Conservation (phyloP, 306 rosid genomes). For the Quercus rubra region DNA sequence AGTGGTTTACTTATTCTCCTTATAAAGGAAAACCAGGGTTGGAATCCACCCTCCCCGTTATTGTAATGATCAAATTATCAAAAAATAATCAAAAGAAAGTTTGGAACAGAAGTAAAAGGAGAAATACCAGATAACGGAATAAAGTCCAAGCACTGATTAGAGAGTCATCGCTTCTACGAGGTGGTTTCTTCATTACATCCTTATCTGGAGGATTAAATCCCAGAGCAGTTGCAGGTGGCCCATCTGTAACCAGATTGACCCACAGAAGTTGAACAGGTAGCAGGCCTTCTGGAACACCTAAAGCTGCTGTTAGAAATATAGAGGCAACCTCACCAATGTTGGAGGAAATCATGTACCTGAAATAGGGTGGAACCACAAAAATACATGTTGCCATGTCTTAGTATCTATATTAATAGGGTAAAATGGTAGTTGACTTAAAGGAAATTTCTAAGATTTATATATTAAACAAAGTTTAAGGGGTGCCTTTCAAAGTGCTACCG, state of each 20-base stretch:
- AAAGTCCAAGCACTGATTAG: conserved; percentile 83
- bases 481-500: not conserved
- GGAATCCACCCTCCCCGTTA: too few relatives aligned
- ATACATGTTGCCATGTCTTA: not conserved
- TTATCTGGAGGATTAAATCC: conserved; percentile 94
- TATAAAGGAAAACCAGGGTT: too few relatives aligned
- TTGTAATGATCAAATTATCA: too few relatives aligned
- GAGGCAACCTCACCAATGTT: conserved; percentile 85
- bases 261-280: conserved; percentile 97
- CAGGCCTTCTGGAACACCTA: conserved; percentile 95
- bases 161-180: conserved; percentile 75
- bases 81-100: too few relatives aligned
- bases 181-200: conserved; percentile 89
- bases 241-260: conserved; percentile 98
- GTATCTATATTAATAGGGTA: not conserved
- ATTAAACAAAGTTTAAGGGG: not conserved
- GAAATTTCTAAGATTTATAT: not conserved
- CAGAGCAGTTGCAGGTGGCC: conserved; percentile 97
- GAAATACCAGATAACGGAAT: conserved; percentile 86
- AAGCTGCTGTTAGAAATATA: conserved; percentile 77
- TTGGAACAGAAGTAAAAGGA: not conserved
- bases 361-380: conserved; percentile 3
- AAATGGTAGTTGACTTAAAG: not conserved
- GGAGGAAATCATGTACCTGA: conserved; percentile 90
- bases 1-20: too few relatives aligned